Evolutionary conservation across 352 stramenopile genomes (phyloP).

Genomic region (Globisporangium parvum): DNA sequence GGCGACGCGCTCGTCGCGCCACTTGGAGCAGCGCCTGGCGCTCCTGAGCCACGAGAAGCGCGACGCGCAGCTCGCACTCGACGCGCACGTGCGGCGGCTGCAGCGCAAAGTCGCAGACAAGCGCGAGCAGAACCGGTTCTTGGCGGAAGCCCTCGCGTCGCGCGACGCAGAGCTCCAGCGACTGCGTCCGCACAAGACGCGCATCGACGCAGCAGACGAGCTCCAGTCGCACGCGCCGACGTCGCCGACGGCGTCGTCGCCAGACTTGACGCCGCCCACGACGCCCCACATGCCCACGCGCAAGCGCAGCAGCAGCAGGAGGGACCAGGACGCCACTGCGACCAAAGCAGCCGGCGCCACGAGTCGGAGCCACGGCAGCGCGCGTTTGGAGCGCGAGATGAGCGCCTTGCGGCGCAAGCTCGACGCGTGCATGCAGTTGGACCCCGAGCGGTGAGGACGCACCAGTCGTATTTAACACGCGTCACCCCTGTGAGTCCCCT

Average conservation of each 20-base stretch:
- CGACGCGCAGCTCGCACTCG: slow-evolving; percentile 24
- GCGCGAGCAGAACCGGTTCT: slow-evolving; percentile 44
- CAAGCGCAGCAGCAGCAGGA: slow-evolving; percentile 3
- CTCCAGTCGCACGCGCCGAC: slow-evolving; percentile 28
- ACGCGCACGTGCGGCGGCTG: slow-evolving; percentile 30
- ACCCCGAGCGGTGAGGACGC: not conserved
- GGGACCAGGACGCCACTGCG: slow-evolving; percentile 3
- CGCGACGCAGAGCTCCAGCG: slow-evolving; percentile 18
- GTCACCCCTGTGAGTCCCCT: no score
- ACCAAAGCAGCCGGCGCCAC: slow-evolving; percentile 7
- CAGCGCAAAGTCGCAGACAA: slow-evolving; percentile 48
- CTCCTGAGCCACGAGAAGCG: slow-evolving; percentile 38
- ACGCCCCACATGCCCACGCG: slow-evolving; percentile 22
- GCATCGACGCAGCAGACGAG: slow-evolving; percentile 14
- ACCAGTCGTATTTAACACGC: not conserved
- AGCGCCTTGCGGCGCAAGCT: slow-evolving; percentile 46
- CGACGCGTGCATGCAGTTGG: slow-evolving; percentile 42
- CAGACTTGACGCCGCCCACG: slow-evolving; percentile 36
- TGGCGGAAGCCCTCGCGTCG: slow-evolving; percentile 45
- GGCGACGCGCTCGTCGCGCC: slow-evolving; percentile 33
- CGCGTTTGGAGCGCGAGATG: slow-evolving; percentile 47
- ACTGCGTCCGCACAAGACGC: slow-evolving; percentile 16
- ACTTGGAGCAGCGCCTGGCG: slow-evolving; percentile 48
- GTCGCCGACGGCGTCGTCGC: slow-evolving; percentile 51
- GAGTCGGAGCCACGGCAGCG: slow-evolving; percentile 15